These are phyloP conservation scores for Rubus parviflorus DNA, from an alignment of 306 rosid species.

Conservation along the genomic window DNA sequence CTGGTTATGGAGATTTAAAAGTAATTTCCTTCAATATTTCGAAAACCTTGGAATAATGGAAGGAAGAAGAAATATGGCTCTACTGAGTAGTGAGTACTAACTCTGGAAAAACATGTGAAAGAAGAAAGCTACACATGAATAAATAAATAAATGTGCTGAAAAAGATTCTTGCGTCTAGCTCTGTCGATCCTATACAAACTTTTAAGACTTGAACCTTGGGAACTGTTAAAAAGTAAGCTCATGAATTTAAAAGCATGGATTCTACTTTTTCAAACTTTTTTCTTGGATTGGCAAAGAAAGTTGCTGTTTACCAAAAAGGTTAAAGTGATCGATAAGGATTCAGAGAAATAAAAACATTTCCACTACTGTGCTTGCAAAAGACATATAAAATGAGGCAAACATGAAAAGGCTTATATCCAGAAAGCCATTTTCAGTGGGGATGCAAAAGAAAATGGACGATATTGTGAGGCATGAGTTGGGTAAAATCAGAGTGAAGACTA, in stretches of 20 bases:
- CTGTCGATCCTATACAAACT: background rate
- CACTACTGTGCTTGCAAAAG: background rate
- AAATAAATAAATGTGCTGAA: conserved; percentile 27
- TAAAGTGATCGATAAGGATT: conserved; percentile 4
- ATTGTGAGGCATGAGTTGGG: background rate
- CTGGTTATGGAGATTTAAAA: background rate
- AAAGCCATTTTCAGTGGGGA: conserved; percentile 6
- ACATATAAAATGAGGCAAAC: conserved; percentile 3
- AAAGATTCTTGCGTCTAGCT: conserved; percentile 36
- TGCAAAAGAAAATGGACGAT: background rate
- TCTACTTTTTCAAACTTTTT: conserved; percentile 28
- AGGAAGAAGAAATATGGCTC: background rate
- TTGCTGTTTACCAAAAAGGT: conserved; percentile 20
- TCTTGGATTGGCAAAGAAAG: conserved; percentile 29
- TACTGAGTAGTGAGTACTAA: background rate
- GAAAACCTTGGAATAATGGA: background rate
- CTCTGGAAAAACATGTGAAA: conserved; percentile 20
- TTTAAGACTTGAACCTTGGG: conserved; percentile 31
- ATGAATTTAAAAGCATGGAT: conserved; percentile 25
- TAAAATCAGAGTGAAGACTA: background rate
- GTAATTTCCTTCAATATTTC: background rate
- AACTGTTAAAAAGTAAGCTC: conserved; percentile 39
- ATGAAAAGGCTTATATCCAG: background rate
- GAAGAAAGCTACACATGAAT: conserved; percentile 39
- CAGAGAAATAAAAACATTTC: background rate